Evolutionary conservation across 495 filamentous ascomycete species (phyloP), one percentile per base, ranked within the genome.

Genomic region (Penicillium waksmanii): DNA sequence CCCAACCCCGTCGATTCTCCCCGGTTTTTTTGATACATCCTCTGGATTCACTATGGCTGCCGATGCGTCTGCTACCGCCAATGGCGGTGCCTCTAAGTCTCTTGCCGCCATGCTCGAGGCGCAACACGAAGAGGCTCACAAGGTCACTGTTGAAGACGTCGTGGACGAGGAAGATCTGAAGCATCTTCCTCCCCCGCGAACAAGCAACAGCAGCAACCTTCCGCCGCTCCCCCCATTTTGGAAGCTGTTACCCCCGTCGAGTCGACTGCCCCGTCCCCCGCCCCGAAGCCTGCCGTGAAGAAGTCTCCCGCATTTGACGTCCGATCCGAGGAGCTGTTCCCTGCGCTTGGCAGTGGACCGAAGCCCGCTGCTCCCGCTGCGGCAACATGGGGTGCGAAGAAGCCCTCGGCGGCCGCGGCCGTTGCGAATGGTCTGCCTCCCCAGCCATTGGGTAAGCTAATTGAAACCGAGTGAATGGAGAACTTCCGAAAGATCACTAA

Each of bases 281-380:
- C 66, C 33, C 66, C 70, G 17, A 75, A 79, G 62, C 55, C 80
- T 35, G 80, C 78, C 47, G 59, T 74, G 9, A 78, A 78, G 54
- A 78, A 82, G 48, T 59, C 77, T 11, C 69, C 76, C 44, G 69
- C 71, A 23, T 77, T 96, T 47, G 90, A 98, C 72, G 89, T 91
- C 8, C 80, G 88, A 62, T 97, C 93, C 4, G 89, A 93, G 67
- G 94, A 97, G 73, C 77, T 88, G 42, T 98, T 98, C 77, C 95
- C 95, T 18, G 85, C 92, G 36, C 82, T 98, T 48, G 95, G 91
- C 51, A 85, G 88, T 50, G 85, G 85, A 11, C 80, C 88, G 34
- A 88, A 89, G 74, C 77, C 88, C 19, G 73, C 80, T 61, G 72
- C 79, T 61, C 75, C 86, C 62, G 76, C 84, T 70, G 79, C 88